Conservation (phyloP, 2,329 filamentous ascomycete species). For the Hymenoscyphus repandus region DNA sequence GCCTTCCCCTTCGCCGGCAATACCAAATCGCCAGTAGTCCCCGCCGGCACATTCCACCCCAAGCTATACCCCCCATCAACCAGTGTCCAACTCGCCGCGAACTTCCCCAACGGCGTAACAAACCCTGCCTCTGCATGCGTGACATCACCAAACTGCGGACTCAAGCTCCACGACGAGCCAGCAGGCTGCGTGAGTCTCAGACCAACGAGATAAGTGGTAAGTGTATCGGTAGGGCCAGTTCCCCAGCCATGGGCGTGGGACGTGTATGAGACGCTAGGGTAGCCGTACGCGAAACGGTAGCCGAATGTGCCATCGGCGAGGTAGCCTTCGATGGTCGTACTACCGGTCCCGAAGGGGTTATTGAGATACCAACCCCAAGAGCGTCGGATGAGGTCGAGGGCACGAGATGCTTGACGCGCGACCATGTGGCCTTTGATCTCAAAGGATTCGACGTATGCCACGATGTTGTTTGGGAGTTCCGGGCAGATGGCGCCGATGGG, state of each 20-base stretch:
- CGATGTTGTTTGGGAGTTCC: conserved; percentile 52
- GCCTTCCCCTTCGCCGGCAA: conserved; percentile 7
- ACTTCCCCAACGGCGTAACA: conserved; percentile 35
- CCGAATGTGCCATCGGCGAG: conserved; percentile 50
- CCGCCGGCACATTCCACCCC: conserved; percentile 14
- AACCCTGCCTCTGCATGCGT: conserved; percentile 37
- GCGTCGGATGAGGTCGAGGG: conserved; percentile 49
- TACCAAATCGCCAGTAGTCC: conserved; percentile 14
- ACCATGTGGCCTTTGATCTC: conserved; percentile 54
- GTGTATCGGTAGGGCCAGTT: conserved; percentile 41
- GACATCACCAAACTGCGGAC: conserved; percentile 38
- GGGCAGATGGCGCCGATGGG: conserved; percentile 50
- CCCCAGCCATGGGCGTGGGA: conserved; percentile 48
- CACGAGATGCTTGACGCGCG: conserved; percentile 42
- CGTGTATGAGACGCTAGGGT: conserved; percentile 39
- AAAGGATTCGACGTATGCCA: conserved; percentile 52
- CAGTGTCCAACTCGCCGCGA: conserved; percentile 30
- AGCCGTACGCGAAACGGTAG: conserved; percentile 48
- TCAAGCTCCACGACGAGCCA: conserved; percentile 35
- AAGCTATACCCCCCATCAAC: conserved; percentile 10
- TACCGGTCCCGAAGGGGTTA: conserved; percentile 51
- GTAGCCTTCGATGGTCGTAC: conserved; percentile 56
- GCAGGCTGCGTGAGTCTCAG: conserved; percentile 33
- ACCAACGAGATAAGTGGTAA: conserved; percentile 41
- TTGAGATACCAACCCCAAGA: conserved; percentile 58